A percentile compares a stretch with the other conserved stretches of the same genome.
Evolutionary conservation across 192 early-diverging fungal species (phyloP).

Genomic region (Coemansia sp.): DNA sequence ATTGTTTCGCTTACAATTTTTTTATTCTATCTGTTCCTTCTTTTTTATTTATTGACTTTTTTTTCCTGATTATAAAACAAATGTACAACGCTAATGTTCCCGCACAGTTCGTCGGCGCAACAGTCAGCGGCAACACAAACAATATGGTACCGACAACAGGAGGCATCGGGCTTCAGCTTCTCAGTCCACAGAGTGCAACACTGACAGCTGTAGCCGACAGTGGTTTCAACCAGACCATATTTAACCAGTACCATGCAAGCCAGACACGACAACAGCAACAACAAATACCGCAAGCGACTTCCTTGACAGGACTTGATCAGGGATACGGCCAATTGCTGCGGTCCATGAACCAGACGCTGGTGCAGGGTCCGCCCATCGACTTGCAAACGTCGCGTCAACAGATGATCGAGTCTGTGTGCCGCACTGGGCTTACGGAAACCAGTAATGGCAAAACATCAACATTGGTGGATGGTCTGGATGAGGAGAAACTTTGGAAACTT

Average conservation of each 20-base stretch:
- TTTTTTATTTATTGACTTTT: background rate
- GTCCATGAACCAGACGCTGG: conserved; percentile 30
- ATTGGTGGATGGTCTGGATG: conserved; percentile 9
- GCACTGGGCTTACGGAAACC: background rate
- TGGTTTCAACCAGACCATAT: conserved; percentile 1
- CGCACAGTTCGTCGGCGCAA: background rate
- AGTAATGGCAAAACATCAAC: background rate
- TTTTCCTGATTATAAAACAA: background rate
- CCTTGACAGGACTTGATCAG: background rate
- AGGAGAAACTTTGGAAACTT: conserved; percentile 29
- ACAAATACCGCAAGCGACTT: background rate
- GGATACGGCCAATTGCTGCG: conserved; percentile 19
- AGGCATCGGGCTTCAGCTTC: background rate
- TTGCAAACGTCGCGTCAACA: background rate
- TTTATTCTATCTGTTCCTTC: background rate
- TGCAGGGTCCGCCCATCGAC: conserved; percentile 22
- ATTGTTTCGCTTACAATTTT: background rate
- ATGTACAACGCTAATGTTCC: conserved; percentile 5
- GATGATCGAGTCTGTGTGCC: conserved; percentile 5
- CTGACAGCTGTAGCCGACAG: conserved; percentile 1
- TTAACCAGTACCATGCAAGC: conserved; percentile 4
- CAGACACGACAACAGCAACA: background rate
- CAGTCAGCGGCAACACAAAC: background rate
- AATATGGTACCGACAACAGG: background rate
- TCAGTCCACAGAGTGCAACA: conserved; percentile 4